Evolutionary conservation across 1,139 yeast species (phyloP), one percentile per base, ranked within the genome.

Genomic region (Scheffersomyces lignicola): DNA sequence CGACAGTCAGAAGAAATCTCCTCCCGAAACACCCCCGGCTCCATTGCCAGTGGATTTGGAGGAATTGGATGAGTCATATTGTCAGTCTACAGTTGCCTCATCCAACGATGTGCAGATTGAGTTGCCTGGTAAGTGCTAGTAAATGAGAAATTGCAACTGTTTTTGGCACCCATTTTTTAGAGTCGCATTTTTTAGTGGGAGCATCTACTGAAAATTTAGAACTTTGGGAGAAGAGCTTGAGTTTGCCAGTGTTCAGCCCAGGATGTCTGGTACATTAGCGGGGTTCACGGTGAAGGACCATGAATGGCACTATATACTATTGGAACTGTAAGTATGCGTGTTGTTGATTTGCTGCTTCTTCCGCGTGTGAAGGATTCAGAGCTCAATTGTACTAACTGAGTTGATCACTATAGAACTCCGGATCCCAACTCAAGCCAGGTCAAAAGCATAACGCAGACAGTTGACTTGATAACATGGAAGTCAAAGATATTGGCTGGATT

Each of bases 381-480:
- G n/a, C n/a, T n/a, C n/a, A n/a, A n/a, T n/a, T n/a, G 11, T 38
- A 48, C 55, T 33, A 39, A 29, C 46, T 8, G n/a, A 10, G 11
- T 6, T 25, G 14, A 24, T 24, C 5, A 16, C 7, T 24, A 11
- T 34, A 18, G 37, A 32, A 29, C 11, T 24, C 30, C 43, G 24
- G 34, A 24, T 32, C 31, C 17, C 5, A 26, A 24, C n/a, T n/a
- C 12, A 21, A 9, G 11, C 18, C 14, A 25, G 8, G 7, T 14
- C 17, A 5, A 15, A 9, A n/a, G 14, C 11, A 9, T 12, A 15
- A 15, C 16, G 12, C 9, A 21, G 21, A 52, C 38, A 2, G 41
- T 61, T 5, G 66, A 60, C 38, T 32, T 34, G 27, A 38, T 63
- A 5, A 55, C 66, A 3, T 65, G 72, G 71, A 58, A 54, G 28